phyloP scores from a whole-genome alignment of 805 yeast species.

The Candida boidinii region DNA sequence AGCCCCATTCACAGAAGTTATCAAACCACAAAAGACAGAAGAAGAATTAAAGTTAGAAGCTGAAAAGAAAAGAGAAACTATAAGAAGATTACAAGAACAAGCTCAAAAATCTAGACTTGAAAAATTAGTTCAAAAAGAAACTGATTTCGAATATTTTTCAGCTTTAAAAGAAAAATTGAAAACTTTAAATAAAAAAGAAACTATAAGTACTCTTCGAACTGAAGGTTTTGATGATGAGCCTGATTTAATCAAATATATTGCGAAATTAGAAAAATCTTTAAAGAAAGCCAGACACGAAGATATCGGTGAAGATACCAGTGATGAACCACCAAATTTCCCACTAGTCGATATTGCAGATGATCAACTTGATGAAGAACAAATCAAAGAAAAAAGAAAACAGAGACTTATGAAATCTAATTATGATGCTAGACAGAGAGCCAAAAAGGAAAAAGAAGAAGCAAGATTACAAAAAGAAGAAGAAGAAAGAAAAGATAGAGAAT shows the following conservation, averaged over 20 bases:
- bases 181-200: slow-evolving; percentile 42
- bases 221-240: slow-evolving; percentile 75
- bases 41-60: slow-evolving; percentile 75
- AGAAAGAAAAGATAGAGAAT: slow-evolving; percentile 58
- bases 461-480: slow-evolving; percentile 51
- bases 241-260: slow-evolving; percentile 61
- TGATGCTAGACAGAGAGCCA: slow-evolving; percentile 81
- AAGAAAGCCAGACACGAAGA: slow-evolving; percentile 60
- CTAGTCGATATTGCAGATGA: slow-evolving; percentile 80
- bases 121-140: slow-evolving; percentile 69
- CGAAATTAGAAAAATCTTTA: slow-evolving; percentile 58
- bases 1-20: slow-evolving; percentile 65
- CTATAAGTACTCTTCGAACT: slow-evolving; percentile 45
- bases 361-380: slow-evolving; percentile 66
- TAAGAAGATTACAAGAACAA: slow-evolving; percentile 84
- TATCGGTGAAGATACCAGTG: slow-evolving; percentile 39
- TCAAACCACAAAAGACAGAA: slow-evolving; percentile 66
- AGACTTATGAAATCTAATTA: slow-evolving; percentile 73
- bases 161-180: slow-evolving; percentile 45
- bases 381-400: slow-evolving; percentile 84
- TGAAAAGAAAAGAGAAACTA: slow-evolving; percentile 76
- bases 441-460: slow-evolving; percentile 66
- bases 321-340: slow-evolving; percentile 53
- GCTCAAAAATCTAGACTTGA: slow-evolving; percentile 81
- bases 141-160: slow-evolving; percentile 67